These are phyloP conservation scores for Xylariaceae sp. DNA, from an alignment of 2,329 filamentous ascomycete species.

Conservation along the genomic window DNA sequence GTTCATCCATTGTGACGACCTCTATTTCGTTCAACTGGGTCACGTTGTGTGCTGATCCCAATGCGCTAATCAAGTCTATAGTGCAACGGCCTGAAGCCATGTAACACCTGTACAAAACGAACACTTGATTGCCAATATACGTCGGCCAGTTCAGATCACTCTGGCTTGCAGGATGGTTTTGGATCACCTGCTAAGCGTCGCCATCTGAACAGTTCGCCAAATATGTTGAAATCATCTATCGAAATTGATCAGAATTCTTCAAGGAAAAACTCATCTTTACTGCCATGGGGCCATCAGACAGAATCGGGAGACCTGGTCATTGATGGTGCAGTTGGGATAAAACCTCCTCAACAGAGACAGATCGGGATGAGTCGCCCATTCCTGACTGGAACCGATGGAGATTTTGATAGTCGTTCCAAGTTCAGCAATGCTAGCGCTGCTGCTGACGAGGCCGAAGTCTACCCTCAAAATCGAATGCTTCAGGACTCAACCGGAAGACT, in stretches of 20 bases:
- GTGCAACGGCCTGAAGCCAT: constrained; percentile 56
- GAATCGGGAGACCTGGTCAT: constrained; percentile 20
- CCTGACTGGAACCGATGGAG: constrained; percentile 23
- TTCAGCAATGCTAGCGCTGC: constrained; percentile 40
- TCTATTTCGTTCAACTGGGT: not conserved
- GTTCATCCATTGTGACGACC: not conserved
- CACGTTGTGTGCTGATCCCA: constrained; percentile 14
- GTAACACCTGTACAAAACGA: constrained; percentile 54
- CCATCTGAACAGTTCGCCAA: constrained; percentile 30
- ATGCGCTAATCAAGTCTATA: constrained; percentile 31
- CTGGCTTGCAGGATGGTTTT: constrained; percentile 30
- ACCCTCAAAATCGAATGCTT: constrained; percentile 52
- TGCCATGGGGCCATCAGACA: constrained; percentile 25
- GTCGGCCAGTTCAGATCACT: constrained; percentile 30
- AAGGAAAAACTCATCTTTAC: constrained; percentile 21
- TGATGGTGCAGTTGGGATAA: constrained; percentile 14
- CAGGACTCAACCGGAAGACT: constrained; percentile 54
- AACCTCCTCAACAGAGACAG: constrained; percentile 21
- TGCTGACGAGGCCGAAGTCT: constrained; percentile 53
- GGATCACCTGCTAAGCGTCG: constrained; percentile 36
- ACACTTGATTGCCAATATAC: constrained; percentile 41
- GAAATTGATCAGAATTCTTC: constrained; percentile 30
- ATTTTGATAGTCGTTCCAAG: constrained; percentile 33
- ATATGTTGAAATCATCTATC: constrained; percentile 23
- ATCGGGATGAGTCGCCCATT: constrained; percentile 18